Evolutionary conservation across 176 grass and related monocot genomes (phyloP).

Genomic region (Canna indica): DNA sequence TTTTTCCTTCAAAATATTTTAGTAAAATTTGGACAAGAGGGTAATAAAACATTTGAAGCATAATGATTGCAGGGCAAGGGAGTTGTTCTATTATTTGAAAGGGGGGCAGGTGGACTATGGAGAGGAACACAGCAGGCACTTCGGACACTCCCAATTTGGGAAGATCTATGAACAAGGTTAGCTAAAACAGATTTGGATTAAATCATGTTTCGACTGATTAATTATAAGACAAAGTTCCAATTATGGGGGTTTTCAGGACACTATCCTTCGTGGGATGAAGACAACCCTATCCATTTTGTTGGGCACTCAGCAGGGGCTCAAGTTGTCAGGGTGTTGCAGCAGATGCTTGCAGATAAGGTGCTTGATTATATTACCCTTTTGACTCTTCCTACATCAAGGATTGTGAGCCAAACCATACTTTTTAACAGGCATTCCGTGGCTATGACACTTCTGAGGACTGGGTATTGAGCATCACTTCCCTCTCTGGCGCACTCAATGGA

Average conservation of each 20-base stretch:
- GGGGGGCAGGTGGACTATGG: constrained; percentile 80
- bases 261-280: constrained; percentile 58
- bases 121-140: constrained; percentile 50
- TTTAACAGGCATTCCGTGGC: constrained; percentile 38
- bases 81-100: constrained; percentile 86
- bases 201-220: background rate
- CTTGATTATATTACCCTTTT: background rate
- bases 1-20: background rate
- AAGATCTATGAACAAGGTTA: constrained; percentile 44
- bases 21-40: background rate
- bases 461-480: constrained; percentile 68
- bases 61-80: constrained; percentile 35
- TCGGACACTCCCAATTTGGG: constrained; percentile 48
- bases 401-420: background rate
- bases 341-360: constrained; percentile 82
- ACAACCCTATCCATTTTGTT: constrained; percentile 63
- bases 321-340: constrained; percentile 66
- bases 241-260: constrained; percentile 27
- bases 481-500: constrained; percentile 77
- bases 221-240: background rate
- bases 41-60: background rate
- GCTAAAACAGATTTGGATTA: background rate
- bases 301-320: constrained; percentile 81
- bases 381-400: background rate
- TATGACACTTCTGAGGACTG: constrained; percentile 48